Percentiles rank a stretch among this genome's conserved stretches.
Conservation (phyloP, 176 grass and related monocot species). For the Eleusine coracana region DNA sequence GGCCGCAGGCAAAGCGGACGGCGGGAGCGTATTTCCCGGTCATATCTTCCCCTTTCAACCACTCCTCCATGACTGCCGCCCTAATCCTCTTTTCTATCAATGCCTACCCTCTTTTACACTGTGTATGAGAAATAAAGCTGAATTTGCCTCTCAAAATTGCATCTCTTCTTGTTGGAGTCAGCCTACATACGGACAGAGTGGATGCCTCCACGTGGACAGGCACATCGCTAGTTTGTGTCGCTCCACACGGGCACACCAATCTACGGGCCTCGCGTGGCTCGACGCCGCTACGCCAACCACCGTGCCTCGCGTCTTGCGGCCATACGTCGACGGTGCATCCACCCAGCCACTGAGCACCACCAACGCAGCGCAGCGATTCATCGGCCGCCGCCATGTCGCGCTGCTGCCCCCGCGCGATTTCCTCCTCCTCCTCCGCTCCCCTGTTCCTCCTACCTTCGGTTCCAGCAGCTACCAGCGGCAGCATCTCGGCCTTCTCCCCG, state of each 20-base stretch:
- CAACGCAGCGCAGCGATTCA: background rate
- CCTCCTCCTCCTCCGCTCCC: background rate
- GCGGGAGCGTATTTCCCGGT: too few species aligned
- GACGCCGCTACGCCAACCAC: constrained; percentile 41
- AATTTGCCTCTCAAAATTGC: too few species aligned
- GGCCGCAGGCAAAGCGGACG: too few species aligned
- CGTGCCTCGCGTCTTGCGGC: constrained; percentile 13
- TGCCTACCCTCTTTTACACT: too few species aligned
- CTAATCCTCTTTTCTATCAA: too few species aligned
- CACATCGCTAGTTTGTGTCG: too few species aligned
- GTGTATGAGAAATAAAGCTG: too few species aligned
- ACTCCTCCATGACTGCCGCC: too few species aligned
- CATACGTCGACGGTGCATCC: constrained; percentile 11
- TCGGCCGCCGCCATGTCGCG: constrained; percentile 40
- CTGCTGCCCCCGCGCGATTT: constrained; percentile 37
- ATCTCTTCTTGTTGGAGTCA: too few species aligned
- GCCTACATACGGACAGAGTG: too few species aligned
- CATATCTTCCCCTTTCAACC: too few species aligned
- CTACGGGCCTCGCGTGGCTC: background rate
- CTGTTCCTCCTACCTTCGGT: background rate
- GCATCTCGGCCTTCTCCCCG: background rate
- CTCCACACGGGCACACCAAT: constrained; percentile 21
- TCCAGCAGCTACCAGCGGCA: background rate
- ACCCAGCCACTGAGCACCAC: background rate
- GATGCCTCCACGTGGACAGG: too few species aligned